Evolutionary conservation across 495 filamentous ascomycete genomes (phyloP), one percentile per base, ranked within the genome.

Genomic region (Podospora sp.): DNA sequence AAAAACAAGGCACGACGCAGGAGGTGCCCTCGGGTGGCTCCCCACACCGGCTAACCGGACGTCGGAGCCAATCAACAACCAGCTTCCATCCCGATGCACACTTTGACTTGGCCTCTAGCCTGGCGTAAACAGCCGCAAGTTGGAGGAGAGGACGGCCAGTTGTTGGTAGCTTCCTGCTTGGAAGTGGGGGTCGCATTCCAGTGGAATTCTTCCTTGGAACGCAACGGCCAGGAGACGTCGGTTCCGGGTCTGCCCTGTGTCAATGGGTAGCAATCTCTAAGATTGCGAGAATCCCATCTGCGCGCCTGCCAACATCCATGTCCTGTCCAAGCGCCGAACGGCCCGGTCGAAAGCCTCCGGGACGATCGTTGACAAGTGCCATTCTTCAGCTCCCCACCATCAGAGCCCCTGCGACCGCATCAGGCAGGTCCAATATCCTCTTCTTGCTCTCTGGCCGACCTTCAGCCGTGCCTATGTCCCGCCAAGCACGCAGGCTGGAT

Each of bases 151-250:
- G 57, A 25, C 27, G 12, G 33, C 26, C 57, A 9, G 57, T 33
- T 59, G 14, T 59, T 33, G 57, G n/a, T 26, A 25, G 14, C 16
- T 27, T 51, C 26, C n/a, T n/a, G n/a, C 61, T 63, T 53, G 46
- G 61, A 63, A 56, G 52, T 65, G 52, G 63, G 63, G 63, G 63
- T 65, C 21, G 36, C 63, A 57, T 65, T 57, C 35, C 51, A 57
- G 52, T 21, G 63, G 49, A 20, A 35, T 16, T 12, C 22, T 4
- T 21, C n/a, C 35, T n/a, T 58, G 63, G 63, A 20, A 57, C 33
- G 29, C 63, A 65, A 65, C 63, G 63, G 63, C 51, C 52, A 46
- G 63, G 52, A 52, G 21, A 25, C 49, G 24, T 53, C 63, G 20
- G 50, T 14, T 35, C 46, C 46, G 35, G 50, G 51, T 14, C 12